Base-by-base conservation (phyloP, 1,284 basidiomycete genomes). In the Malassezia pachydermatis region DNA sequence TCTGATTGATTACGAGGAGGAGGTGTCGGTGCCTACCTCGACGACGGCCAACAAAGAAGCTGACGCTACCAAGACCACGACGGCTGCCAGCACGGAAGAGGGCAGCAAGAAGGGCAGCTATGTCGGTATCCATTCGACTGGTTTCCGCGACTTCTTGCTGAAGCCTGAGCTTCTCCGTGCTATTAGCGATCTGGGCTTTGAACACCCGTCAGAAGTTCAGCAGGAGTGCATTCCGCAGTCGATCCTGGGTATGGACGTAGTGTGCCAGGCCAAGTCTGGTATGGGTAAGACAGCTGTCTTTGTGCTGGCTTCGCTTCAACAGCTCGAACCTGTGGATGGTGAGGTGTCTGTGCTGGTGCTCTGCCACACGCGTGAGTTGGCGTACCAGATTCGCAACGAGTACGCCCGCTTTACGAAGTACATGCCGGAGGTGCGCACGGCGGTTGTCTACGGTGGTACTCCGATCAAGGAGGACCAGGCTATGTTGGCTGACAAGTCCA, bases 161-260 rank as follows among this genome's bases (percentile, higher is more conserved):
- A 96, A 95, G 78, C 87, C 90, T 53, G 94, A 98, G 75, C 76
- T 98, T 57, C 79, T 98, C 66, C 84, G 94, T 63, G 90, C 94
- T 46, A 98, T 99, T 74, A 92, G 88, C 74, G 94, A 99, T 72
- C 78, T 98, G 38, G 94, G 94, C 76, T 99, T 99, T 73, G 94
- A 99, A 76, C 94, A 99, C 77, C 94, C 94, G 45, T 96, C 92
- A 41, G 94, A 99, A 81, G 94, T 99, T 61, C 94, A 99, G 78
- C 94, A 99, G 77, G 94, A 99, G 78, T 98, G 94, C 75, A 98
- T 99, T 63, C 94, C 94, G 46, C 94, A 99, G 77, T 92, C 94
- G 53, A 94, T 99, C 63, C 81, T 99, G 45, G 92, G 94, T 59
- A 98, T 96, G 86, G 94, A 99, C 72, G 92, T 98, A 43, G 80